Evolutionary conservation across 2,329 filamentous ascomycete genomes (phyloP), one percentile per base, ranked within the genome.

Genomic region (Fusarium sp.): DNA sequence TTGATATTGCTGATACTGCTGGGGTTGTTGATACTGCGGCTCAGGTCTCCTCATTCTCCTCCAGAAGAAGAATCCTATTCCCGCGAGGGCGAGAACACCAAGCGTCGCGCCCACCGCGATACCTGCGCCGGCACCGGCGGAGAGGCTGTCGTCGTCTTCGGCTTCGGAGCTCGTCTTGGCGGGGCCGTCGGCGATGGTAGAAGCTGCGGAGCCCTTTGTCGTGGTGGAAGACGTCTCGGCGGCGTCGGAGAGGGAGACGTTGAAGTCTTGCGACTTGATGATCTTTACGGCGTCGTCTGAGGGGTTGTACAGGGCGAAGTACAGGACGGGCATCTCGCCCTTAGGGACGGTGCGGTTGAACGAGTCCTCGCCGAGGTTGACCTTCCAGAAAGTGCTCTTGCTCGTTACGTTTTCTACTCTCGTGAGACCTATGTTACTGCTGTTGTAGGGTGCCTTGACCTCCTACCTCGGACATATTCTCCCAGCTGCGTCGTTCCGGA

Each of bases 41-140:
- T 33, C 22, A 25, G 11, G 29, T 5, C 62, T 69, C 31, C 54
- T 36, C 3, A 42, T 63, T 25, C 42, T 56, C 36, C 31, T 69
- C 66, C 66, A 69, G n/a, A 52, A 20, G 14, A 69, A 33, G 35
- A 54, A 68, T 6, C 56, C 66, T 5, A 69, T 16, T 14, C 63
- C 66, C 0, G 45, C 36, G 13, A 69, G 25, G 18, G 66, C 35
- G 14, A 69, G 6, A 5, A 20, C 57, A 5, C 66, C 56, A 5
- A 18, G 22, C 2, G 59, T 63, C 22, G 66, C 64, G 13, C 63
- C 66, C 9, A 63, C 25, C 2, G 63, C 57, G n/a, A 69, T 69
- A 33, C 66, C 66, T 16, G 64, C 66, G 5, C 47, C 54, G 16
- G 56, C 64, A 25, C 63, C 57, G 6, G 36, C 42, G n/a, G 60